Conservation (phyloP, 306 rosid species). For the Arachis hypogaea region DNA sequence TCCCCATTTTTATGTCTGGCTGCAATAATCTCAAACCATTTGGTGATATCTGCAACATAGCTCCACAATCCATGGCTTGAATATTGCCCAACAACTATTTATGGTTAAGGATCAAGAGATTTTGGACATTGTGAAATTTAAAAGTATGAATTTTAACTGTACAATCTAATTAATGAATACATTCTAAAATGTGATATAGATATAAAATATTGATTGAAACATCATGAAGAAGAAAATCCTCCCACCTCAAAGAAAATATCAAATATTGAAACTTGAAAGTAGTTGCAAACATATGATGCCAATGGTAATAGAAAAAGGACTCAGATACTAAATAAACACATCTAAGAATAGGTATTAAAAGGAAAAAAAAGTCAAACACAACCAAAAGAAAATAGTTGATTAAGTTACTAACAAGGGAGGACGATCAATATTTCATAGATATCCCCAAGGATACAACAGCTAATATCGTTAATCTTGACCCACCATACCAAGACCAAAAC, state of each 20-base stretch:
- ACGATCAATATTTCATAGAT: slow-evolving; percentile 27
- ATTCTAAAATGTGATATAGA: slow-evolving; percentile 22
- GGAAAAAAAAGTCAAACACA: slow-evolving; percentile 3
- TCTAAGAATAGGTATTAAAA: neutral
- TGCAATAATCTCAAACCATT: slow-evolving; percentile 54
- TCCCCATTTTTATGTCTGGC: slow-evolving; percentile 44
- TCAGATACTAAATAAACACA: slow-evolving; percentile 12
- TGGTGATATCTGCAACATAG: slow-evolving; percentile 53
- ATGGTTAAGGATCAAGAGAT: slow-evolving; percentile 49
- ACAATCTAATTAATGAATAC: slow-evolving; percentile 22
- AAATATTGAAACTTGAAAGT: neutral
- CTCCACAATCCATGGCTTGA: slow-evolving; percentile 51
- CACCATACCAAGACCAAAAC: slow-evolving; percentile 60
- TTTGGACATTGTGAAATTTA: neutral
- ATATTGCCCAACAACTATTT: slow-evolving; percentile 46
- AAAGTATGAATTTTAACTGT: neutral
- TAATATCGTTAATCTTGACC: slow-evolving; percentile 52
- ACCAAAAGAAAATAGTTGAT: neutral
- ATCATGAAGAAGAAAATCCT: neutral
- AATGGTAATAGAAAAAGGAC: slow-evolving; percentile 1
- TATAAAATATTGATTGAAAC: slow-evolving; percentile 20
- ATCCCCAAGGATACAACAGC: slow-evolving; percentile 60
- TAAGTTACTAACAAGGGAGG: slow-evolving; percentile 11
- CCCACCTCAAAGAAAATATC: neutral
- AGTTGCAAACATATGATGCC: slow-evolving; percentile 9